These are phyloP conservation scores for Kodamaea fungicola DNA, from an alignment of 1,139 yeast species.

Conservation along the genomic window DNA sequence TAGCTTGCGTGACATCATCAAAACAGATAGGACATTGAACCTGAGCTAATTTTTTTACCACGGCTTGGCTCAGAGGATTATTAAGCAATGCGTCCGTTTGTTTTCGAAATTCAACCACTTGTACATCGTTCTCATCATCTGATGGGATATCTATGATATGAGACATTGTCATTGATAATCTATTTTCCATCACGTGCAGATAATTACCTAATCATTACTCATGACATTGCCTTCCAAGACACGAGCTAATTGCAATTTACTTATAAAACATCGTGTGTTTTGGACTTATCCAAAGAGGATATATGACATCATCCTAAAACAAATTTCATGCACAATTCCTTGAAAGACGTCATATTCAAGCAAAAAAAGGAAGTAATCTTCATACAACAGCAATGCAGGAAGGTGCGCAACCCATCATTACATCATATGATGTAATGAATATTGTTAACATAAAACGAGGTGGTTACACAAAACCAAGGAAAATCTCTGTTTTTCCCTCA, in stretches of 20 bases:
- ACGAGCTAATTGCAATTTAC: too few species aligned
- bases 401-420: neutral
- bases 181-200: neutral
- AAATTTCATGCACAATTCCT: too few species aligned
- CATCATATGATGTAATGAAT: constrained; percentile 2
- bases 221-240: too few species aligned
- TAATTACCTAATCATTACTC: neutral
- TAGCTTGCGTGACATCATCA: constrained; percentile 39
- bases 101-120: constrained; percentile 35
- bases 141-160: constrained; percentile 23
- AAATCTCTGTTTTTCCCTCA: neutral
- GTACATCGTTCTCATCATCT: constrained; percentile 32
- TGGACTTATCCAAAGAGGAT: too few species aligned
- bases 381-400: too few species aligned
- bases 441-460: neutral
- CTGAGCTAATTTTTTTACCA: constrained; percentile 30
- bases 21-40: constrained; percentile 48
- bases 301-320: too few species aligned
- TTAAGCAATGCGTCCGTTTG: constrained; percentile 33
- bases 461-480: neutral
- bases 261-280: too few species aligned
- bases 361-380: too few species aligned
- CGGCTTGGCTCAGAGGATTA: constrained; percentile 19
- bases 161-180: too few species aligned
- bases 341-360: too few species aligned